Conservation (phyloP, 306 rosid genomes). For the Fragaria nilgerrensis region DNA sequence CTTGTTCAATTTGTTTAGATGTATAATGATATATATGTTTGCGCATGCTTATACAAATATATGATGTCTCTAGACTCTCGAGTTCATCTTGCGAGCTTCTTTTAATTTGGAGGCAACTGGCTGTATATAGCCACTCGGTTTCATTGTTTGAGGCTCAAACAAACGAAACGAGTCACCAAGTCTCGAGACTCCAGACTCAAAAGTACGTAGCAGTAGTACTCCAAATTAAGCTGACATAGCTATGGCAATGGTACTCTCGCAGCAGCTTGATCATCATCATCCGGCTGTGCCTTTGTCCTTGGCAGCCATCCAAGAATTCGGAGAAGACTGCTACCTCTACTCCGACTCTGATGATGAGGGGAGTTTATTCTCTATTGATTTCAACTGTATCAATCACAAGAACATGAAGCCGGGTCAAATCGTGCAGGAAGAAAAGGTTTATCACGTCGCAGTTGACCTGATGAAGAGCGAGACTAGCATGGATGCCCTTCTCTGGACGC, state of each 20-base stretch:
- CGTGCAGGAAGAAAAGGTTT: slow-evolving; percentile 33
- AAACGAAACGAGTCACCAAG: background rate
- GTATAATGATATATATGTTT: too few relatives aligned
- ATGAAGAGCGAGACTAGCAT: slow-evolving; percentile 45
- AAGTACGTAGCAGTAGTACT: background rate
- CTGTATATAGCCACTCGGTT: background rate
- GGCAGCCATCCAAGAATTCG: slow-evolving; percentile 9
- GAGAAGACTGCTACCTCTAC: background rate
- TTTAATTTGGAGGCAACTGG: background rate
- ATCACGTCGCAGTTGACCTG: slow-evolving; percentile 52
- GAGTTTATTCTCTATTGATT: slow-evolving; percentile 32
- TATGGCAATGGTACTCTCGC: background rate
- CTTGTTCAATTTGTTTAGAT: background rate
- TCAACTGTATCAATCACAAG: background rate
- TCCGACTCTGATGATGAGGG: slow-evolving; percentile 15
- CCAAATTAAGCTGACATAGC: background rate
- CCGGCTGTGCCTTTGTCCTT: background rate
- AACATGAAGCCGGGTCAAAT: background rate
- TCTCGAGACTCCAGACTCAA: background rate
- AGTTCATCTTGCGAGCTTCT: background rate
- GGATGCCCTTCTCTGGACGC: slow-evolving; percentile 65
- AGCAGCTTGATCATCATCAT: background rate
- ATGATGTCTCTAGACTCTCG: background rate
- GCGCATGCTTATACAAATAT: too few relatives aligned
- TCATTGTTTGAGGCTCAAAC: background rate